A percentile compares a stretch with the other conserved stretches of the same genome.
These are phyloP conservation scores for Scheffersomyces lignicola DNA, from an alignment of 1,139 yeast species.

Conservation along the genomic window DNA sequence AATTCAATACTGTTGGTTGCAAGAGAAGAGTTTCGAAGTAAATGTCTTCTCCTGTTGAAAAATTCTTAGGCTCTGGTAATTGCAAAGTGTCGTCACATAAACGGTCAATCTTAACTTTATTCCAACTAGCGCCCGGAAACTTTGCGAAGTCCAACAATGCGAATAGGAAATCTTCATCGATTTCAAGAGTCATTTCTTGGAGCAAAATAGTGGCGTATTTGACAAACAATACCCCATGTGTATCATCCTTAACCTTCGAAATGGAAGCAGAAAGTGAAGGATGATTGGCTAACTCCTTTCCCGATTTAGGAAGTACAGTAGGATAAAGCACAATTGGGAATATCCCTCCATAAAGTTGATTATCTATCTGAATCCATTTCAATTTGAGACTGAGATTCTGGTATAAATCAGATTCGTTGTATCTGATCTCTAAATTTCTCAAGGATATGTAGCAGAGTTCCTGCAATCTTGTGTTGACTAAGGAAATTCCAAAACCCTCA, in stretches of 20 bases:
- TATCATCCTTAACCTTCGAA: conserved; percentile 80
- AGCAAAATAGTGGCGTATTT: conserved; percentile 87
- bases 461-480: conserved; percentile 67
- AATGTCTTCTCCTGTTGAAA: conserved; percentile 66
- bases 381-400: conserved; percentile 78
- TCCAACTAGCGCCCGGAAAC: conserved; percentile 73
- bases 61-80: conserved; percentile 69
- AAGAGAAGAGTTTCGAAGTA: conserved; percentile 91
- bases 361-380: conserved; percentile 95
- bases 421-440: conserved; percentile 77
- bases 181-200: conserved; percentile 89
- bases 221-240: conserved; percentile 86
- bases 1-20: conserved; percentile 85
- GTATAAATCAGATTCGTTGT: conserved; percentile 80
- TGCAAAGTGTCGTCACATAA: conserved; percentile 63
- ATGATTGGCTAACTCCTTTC: conserved; percentile 81
- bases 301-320: conserved; percentile 81
- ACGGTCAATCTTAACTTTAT: conserved; percentile 44
- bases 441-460: conserved; percentile 83
- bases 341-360: conserved; percentile 84
- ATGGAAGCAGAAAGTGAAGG: conserved; percentile 88
- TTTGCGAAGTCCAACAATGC: conserved; percentile 79
- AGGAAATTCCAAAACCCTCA: conserved; percentile 88
- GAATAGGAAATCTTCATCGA: conserved; percentile 90
- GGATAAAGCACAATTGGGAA: conserved; percentile 93